Evolutionary conservation across 2,329 filamentous ascomycete species (phyloP).

Genomic region (Verruconis gallopava): DNA sequence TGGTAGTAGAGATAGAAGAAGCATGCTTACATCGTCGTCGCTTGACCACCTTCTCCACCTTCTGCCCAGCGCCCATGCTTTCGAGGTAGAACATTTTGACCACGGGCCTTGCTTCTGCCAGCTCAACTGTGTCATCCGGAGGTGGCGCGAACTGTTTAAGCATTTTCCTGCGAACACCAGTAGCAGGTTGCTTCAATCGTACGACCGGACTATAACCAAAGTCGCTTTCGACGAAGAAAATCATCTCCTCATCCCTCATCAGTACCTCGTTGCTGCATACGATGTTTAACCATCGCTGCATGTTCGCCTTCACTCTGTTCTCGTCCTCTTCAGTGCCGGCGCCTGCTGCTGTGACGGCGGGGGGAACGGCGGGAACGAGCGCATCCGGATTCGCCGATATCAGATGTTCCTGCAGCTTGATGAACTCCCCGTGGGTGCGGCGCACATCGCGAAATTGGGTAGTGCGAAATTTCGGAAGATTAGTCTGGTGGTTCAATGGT

Average conservation of each 20-base stretch:
- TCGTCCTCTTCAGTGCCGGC: slow-evolving; percentile 96
- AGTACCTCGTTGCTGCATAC: slow-evolving; percentile 86
- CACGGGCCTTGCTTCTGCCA: slow-evolving; percentile 75
- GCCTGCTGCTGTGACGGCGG: slow-evolving; percentile 86
- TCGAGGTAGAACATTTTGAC: slow-evolving; percentile 95
- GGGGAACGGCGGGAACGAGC: slow-evolving; percentile 84
- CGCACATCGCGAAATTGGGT: slow-evolving; percentile 97
- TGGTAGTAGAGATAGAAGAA: not conserved
- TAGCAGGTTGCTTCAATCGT: slow-evolving; percentile 91
- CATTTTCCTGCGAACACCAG: slow-evolving; percentile 85
- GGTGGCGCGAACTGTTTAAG: slow-evolving; percentile 97
- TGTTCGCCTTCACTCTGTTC: slow-evolving; percentile 67
- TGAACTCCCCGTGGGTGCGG: slow-evolving; percentile 87
- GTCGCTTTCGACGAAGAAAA: slow-evolving; percentile 97
- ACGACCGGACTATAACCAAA: slow-evolving; percentile 96
- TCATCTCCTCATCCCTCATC: slow-evolving; percentile 91
- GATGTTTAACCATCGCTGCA: slow-evolving; percentile 92
- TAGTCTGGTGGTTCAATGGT: slow-evolving; percentile 55
- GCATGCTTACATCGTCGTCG: slow-evolving; percentile 65
- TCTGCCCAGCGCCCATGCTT: slow-evolving; percentile 94
- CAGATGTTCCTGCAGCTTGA: slow-evolving; percentile 89
- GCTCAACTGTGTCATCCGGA: slow-evolving; percentile 89
- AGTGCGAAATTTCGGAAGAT: slow-evolving; percentile 93
- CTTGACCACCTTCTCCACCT: slow-evolving; percentile 89
- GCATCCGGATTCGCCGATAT: slow-evolving; percentile 97